Conservation (phyloP, 2,329 filamentous ascomycete species). For the Neocatenulostroma microsporum region DNA sequence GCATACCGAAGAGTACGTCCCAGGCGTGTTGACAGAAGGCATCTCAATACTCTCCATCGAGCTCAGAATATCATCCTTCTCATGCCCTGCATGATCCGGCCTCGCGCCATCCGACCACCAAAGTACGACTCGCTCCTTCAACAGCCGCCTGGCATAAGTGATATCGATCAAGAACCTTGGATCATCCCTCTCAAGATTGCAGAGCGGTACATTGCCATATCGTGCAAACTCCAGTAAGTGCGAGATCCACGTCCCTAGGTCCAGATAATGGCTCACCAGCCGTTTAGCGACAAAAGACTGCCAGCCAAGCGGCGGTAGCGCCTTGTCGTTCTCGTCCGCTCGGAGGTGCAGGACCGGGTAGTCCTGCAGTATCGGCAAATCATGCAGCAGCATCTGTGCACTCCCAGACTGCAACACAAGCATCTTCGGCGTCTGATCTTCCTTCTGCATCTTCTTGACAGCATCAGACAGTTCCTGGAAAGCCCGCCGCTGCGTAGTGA, state of each 20-base stretch:
- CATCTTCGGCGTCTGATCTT: slow-evolving; percentile 71
- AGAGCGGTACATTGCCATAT: slow-evolving; percentile 90
- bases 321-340: slow-evolving; percentile 75
- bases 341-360: slow-evolving; percentile 76
- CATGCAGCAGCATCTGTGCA: slow-evolving; percentile 69
- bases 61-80: slow-evolving; percentile 80
- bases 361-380: slow-evolving; percentile 74
- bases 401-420: slow-evolving; percentile 88
- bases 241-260: slow-evolving; percentile 83
- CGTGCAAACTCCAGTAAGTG: slow-evolving; percentile 81
- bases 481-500: slow-evolving; percentile 83
- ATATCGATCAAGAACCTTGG: slow-evolving; percentile 93
- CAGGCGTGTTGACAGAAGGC: slow-evolving; percentile 87
- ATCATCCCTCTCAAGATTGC: slow-evolving; percentile 91
- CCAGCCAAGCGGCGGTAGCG: slow-evolving; percentile 87
- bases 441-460: slow-evolving; percentile 81
- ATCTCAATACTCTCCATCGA: slow-evolving; percentile 76
- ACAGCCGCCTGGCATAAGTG: slow-evolving; percentile 81
- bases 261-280: slow-evolving; percentile 81
- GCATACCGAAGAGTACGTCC: slow-evolving; percentile 91
- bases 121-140: slow-evolving; percentile 84
- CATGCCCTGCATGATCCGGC: slow-evolving; percentile 92
- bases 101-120: slow-evolving; percentile 90
- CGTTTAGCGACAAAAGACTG: slow-evolving; percentile 81
- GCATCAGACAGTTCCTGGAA: slow-evolving; percentile 80